Evolutionary conservation across 805 yeast species (phyloP).

Genomic region (Wickerhamomyces kurtzmanii): DNA sequence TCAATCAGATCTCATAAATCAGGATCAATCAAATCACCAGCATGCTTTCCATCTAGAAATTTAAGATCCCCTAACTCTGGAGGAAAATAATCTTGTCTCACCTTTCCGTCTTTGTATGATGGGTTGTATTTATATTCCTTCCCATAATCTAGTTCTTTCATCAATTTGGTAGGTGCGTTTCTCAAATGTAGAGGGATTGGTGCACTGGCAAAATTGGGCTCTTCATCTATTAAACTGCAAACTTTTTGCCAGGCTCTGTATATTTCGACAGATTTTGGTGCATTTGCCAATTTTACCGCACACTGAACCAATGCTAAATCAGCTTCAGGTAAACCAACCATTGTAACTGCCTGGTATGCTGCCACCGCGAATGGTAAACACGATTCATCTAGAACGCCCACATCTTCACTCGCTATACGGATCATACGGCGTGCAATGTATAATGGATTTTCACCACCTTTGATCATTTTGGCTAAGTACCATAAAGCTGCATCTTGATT

Average conservation of each 20-base stretch:
- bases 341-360: conserved; percentile 78
- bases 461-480: conserved; percentile 79
- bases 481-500: conserved; percentile 86
- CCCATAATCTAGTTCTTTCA: conserved; percentile 84
- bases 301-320: conserved; percentile 86
- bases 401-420: conserved; percentile 90
- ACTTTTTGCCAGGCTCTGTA: conserved; percentile 72
- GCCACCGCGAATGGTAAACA: conserved; percentile 83
- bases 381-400: conserved; percentile 77
- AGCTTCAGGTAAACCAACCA: conserved; percentile 92
- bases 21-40: conserved; percentile 38
- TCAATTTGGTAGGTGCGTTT: conserved; percentile 88
- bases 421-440: conserved; percentile 88
- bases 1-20: conserved; percentile 18
- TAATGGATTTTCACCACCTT: conserved; percentile 90
- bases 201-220: conserved; percentile 51
- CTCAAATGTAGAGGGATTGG: conserved; percentile 67
- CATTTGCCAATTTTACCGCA: conserved; percentile 80
- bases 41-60: conserved; percentile 46
- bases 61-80: conserved; percentile 34
- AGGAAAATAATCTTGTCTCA: conserved; percentile 72
- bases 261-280: conserved; percentile 78
- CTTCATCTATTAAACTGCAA: conserved; percentile 44
- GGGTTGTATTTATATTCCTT: conserved; percentile 88
- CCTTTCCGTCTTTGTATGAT: conserved; percentile 58